Conservation (phyloP, 768 basidiomycete genomes). For the Trametes sanguinea region DNA sequence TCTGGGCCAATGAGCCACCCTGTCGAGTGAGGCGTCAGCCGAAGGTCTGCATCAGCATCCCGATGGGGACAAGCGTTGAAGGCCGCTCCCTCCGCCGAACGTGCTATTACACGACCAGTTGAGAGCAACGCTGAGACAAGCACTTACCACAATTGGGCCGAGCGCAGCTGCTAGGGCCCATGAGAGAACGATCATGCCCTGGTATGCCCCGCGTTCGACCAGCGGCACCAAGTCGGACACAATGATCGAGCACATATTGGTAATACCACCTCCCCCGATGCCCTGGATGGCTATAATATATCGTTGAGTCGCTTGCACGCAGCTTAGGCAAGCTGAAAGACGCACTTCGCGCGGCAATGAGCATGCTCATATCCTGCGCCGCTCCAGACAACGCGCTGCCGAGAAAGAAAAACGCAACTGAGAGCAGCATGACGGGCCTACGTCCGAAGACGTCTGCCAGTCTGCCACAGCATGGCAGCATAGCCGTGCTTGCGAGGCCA, state of each 20-base stretch:
- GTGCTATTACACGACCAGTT: no score
- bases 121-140: no score
- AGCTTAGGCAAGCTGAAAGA: not conserved
- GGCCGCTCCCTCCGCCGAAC: no score
- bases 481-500: conserved; percentile 37
- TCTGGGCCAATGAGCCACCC: no score
- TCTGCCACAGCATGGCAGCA: conserved; percentile 33
- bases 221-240: conserved; percentile 42
- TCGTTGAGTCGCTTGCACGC: not conserved
- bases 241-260: conserved; percentile 36
- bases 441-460: conserved; percentile 35
- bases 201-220: conserved; percentile 37
- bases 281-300: conserved; percentile 31
- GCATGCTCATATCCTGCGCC: conserved; percentile 41
- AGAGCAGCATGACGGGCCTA: conserved; percentile 33
- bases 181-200: conserved; percentile 30
- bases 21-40: no score
- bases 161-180: conserved; percentile 33
- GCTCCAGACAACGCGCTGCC: conserved; percentile 44
- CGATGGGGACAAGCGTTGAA: no score
- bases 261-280: conserved; percentile 34
- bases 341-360: conserved; percentile 37
- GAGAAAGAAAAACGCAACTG: conserved; percentile 38
- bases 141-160: conserved; percentile 31
- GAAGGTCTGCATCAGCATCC: no score